Conservation (phyloP, 345 rosid genomes). For the Syzygium aromaticum region DNA sequence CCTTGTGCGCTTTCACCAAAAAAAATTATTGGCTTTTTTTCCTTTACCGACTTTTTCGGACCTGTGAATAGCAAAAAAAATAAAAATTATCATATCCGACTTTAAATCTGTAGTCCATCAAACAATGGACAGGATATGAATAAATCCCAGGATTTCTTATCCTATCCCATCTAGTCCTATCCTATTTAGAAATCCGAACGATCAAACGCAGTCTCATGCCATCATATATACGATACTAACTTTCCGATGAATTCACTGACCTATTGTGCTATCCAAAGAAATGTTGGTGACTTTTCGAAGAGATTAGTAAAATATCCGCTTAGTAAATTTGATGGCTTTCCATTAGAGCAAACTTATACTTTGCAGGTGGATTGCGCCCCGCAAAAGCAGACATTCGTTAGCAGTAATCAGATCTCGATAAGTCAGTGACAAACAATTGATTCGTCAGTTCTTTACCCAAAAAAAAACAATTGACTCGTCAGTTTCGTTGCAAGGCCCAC, state of each 20-base stretch:
- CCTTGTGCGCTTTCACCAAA: too few relatives aligned
- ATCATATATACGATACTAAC: background rate
- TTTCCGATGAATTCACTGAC: background rate
- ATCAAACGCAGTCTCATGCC: too few relatives aligned
- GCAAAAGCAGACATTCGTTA: background rate
- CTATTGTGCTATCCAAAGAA: background rate
- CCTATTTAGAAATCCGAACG: too few relatives aligned
- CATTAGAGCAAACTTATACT: background rate
- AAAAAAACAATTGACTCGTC: background rate
- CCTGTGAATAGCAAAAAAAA: too few relatives aligned
- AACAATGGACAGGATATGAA: too few relatives aligned
- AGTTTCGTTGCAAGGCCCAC: background rate
- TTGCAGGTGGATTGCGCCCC: background rate
- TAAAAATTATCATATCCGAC: too few relatives aligned
- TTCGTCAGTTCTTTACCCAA: background rate
- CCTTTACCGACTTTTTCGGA: too few relatives aligned
- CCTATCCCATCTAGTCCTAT: too few relatives aligned
- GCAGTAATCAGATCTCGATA: background rate
- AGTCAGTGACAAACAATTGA: background rate
- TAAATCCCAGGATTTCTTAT: too few relatives aligned
- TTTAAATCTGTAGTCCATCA: too few relatives aligned
- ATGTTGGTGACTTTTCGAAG: background rate
- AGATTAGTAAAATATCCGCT: background rate
- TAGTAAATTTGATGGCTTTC: background rate
- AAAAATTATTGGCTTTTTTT: too few relatives aligned